Evolutionary conservation across 495 filamentous ascomycete species (phyloP), one percentile per base, ranked within the genome.

Genomic region (Thermothielavioides terrestris): DNA sequence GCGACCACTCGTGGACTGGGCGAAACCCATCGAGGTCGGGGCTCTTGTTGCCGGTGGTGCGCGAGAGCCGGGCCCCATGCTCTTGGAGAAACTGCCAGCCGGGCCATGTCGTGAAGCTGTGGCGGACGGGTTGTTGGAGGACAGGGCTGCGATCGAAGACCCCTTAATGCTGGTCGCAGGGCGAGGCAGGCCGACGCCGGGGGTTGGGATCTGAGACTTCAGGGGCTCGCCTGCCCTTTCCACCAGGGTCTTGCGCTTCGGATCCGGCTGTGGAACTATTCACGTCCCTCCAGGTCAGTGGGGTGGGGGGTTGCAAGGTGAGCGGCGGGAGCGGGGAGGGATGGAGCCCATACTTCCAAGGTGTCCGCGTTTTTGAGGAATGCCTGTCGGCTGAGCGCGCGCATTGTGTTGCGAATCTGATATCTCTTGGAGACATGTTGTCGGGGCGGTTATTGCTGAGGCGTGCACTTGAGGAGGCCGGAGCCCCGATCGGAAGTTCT

Each of bases 381-480:
- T 78, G 31, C 73, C 70, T 49, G 74, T 66, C 26, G 73, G 63
- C 22, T 74, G 73, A 12, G 79, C 75, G 52, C 86, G 81, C 50
- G 79, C 71, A 68, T 92, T 92, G 53, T 71, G 80, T 46, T 81
- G 74, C 4, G 86, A 85, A 4, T 80, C 73, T 47, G 78, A 65
- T 40, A 70, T 67, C 53, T 74, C 69, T 40, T 67, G 57, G 18
- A 73, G 60, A 12, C 56, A 62, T 37, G 53, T 6, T 14, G 49
- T 35, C 26, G 22, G 37, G 20, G 28, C 9, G 15, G 49, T 36
- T 21, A 44, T 28, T 28, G 59, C 27, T 47, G 36, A 23, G 30
- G 39, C 23, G 4, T 42, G 45, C 31, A 54, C 54, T 38, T 42
- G 54, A 1, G 57, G 58, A 1, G 52, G 51, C 14, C 53, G 56